Evolutionary conservation across 768 basidiomycete genomes (phyloP).

Genomic region (Suillus placidus): DNA sequence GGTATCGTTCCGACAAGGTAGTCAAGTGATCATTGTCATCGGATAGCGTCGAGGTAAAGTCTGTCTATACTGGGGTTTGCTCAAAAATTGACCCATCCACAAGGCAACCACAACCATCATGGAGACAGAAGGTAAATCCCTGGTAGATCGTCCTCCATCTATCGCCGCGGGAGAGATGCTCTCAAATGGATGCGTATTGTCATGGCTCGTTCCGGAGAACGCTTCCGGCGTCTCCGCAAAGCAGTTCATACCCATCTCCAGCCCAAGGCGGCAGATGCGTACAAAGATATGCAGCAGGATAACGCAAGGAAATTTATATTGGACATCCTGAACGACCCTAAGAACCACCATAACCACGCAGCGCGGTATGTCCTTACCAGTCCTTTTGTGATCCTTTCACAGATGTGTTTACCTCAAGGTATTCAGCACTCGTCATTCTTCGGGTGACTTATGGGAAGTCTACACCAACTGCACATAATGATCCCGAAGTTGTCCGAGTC

Average conservation of each 20-base stretch:
- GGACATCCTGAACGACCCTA: conserved; percentile 26
- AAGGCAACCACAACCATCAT: conserved; percentile 57
- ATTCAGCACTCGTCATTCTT: conserved; percentile 15
- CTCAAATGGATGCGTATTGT: conserved; percentile 54
- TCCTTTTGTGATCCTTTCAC: conserved; percentile 33
- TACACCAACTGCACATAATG: conserved; percentile 12
- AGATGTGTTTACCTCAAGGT: conserved; percentile 6
- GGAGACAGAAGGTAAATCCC: conserved; percentile 54
- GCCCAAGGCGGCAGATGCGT: conserved; percentile 45
- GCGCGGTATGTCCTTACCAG: conserved; percentile 30
- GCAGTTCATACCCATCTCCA: conserved; percentile 56
- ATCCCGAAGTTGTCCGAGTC: conserved; percentile 20
- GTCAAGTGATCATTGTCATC: conserved; percentile 20
- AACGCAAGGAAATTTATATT: conserved; percentile 21
- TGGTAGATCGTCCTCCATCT: conserved; percentile 49
- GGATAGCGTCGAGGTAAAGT: neutral
- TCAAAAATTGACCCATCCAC: conserved; percentile 16
- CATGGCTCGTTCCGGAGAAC: conserved; percentile 49
- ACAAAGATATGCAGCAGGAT: conserved; percentile 45
- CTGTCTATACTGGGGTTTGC: neutral
- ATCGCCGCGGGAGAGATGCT: conserved; percentile 56
- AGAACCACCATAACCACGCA: conserved; percentile 30
- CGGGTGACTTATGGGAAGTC: conserved; percentile 18
- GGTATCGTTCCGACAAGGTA: conserved; percentile 54
- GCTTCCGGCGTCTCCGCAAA: conserved; percentile 57